Evolutionary conservation across 305 asterid species (phyloP), one percentile per base, ranked within the genome.

Genomic region (Fraxinus xanthoxyloides): DNA sequence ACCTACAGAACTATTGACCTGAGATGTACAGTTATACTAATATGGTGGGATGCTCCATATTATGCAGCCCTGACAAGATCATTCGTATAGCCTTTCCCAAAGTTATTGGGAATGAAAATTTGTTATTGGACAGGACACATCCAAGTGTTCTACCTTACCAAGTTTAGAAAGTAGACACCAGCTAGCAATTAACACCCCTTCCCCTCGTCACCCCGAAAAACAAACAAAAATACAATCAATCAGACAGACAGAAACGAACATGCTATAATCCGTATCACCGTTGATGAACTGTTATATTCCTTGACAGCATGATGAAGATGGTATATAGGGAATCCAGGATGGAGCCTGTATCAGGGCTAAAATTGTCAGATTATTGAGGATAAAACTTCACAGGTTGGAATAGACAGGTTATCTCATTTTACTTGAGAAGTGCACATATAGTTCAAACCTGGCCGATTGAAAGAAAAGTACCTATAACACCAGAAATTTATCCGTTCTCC

Each of bases 301-400:
- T 72, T 13, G 81, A 30, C 19, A 54, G 73, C 59, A 38, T 75
- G 81, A 74, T 72, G 69, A 77, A 72, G 69, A 79, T 35, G 31
- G 79, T 69, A 51, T 5, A 31, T 67, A 17, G 7, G 23, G 26
- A 43, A 40, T 67, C 48, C 69, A 40, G 31, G 69, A 43, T 43
- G 69, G 10, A 40, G 69, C 82, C 19, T 17, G 26, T 15, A 9
- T 28, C 36, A 9, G 15, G 48, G 56, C 32, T 69, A 6, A 13
- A 17, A 54, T 54, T 54, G 38, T 70, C 31, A 24, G 56, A 61
- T 51, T 48, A 31, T 34, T 54, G 28, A 80, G 19, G 8, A 75
- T 26, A 28, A 40, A 72, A 56, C 30, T 70, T 77, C 69, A 19
- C 4, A 13, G 63, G 78, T 34, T 26, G 76, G 28, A 59, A 30